Evolutionary conservation across 768 basidiomycete genomes (phyloP).

Genomic region (Serpula lacrymans): DNA sequence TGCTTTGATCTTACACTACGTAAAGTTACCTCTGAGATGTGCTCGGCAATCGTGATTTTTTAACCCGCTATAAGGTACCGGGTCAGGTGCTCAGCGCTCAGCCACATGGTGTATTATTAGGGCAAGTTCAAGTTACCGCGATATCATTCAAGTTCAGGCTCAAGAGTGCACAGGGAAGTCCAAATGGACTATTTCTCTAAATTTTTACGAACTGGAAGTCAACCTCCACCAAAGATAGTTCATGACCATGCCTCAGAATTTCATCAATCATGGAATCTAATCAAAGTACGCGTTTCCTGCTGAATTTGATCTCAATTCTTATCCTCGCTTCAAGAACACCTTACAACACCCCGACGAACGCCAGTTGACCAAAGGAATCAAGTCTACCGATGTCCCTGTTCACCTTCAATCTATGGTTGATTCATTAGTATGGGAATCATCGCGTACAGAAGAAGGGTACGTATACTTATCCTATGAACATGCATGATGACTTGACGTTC

Average conservation of each 20-base stretch:
- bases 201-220: slow-evolving; percentile 54
- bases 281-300: slow-evolving; percentile 52
- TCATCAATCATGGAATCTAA: slow-evolving; percentile 66
- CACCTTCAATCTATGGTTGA: slow-evolving; percentile 81
- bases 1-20: too few relatives aligned
- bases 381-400: slow-evolving; percentile 74
- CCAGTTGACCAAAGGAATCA: slow-evolving; percentile 77
- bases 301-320: background rate
- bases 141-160: too few relatives aligned
- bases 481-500: slow-evolving; percentile 6
- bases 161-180: too few relatives aligned
- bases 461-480: slow-evolving; percentile 25
- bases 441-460: slow-evolving; percentile 83
- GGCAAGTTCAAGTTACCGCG: too few relatives aligned
- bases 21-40: too few relatives aligned
- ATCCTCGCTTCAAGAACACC: slow-evolving; percentile 52
- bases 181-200: slow-evolving; percentile 93
- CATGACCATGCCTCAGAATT: slow-evolving; percentile 74
- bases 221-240: slow-evolving; percentile 42
- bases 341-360: slow-evolving; percentile 88
- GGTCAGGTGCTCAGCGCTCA: too few relatives aligned
- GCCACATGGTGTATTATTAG: too few relatives aligned
- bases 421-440: slow-evolving; percentile 81
- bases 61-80: too few relatives aligned
- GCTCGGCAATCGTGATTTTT: too few relatives aligned